These are phyloP conservation scores for Cryptococcus sp. DNA, from an alignment of 1,284 basidiomycete species.

Conservation along the genomic window DNA sequence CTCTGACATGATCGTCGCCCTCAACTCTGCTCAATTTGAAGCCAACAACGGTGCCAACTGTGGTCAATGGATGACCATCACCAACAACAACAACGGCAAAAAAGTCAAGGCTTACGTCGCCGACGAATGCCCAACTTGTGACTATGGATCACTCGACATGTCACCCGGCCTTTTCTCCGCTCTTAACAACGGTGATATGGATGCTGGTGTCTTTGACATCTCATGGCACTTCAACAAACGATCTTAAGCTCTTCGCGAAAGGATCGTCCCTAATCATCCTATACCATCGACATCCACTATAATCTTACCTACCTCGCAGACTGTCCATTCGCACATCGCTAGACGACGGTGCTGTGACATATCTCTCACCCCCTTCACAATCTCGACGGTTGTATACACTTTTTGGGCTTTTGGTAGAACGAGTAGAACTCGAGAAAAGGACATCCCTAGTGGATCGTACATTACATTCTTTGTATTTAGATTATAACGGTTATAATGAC, in stretches of 20 bases:
- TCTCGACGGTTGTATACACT: background rate
- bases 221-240: conserved; percentile 5
- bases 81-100: conserved; percentile 57
- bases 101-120: conserved; percentile 61
- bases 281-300: background rate
- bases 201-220: conserved; percentile 3
- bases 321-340: no score
- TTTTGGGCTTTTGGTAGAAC: background rate
- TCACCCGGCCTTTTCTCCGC: conserved; percentile 43
- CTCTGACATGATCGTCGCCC: conserved; percentile 36
- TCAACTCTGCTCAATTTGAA: conserved; percentile 38
- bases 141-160: conserved; percentile 49
- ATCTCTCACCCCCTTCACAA: background rate
- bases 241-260: background rate
- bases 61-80: conserved; percentile 56
- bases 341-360: no score
- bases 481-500: background rate
- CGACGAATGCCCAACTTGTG: conserved; percentile 48
- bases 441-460: background rate
- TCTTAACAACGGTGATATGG: conserved; percentile 19
- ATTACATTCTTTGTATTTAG: background rate
- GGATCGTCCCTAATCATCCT: background rate
- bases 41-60: conserved; percentile 58
- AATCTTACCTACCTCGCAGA: no score
- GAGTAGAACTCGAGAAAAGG: background rate